A percentile compares a stretch with the other conserved stretches of the same genome.
Conservation (phyloP, 2,329 filamentous ascomycete genomes). For the Aspergillus clavatus region DNA sequence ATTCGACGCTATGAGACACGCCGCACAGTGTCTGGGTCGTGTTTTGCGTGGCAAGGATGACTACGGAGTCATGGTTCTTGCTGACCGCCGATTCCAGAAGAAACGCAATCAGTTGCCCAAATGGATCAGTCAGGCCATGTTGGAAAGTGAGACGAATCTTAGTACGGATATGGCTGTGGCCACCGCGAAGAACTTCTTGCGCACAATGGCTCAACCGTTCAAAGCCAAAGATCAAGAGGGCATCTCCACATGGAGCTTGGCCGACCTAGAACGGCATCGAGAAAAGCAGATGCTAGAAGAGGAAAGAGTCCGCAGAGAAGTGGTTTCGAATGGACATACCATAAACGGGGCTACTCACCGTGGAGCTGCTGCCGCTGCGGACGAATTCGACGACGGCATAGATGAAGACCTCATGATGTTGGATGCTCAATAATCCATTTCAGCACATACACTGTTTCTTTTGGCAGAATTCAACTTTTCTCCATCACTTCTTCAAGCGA, state of each 20-base stretch:
- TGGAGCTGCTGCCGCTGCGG: slow-evolving; percentile 20
- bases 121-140: slow-evolving; percentile 88
- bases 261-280: slow-evolving; percentile 67
- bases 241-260: slow-evolving; percentile 83
- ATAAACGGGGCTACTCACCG: slow-evolving; percentile 21
- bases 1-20: slow-evolving; percentile 99
- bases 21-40: slow-evolving; percentile 90
- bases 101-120: slow-evolving; percentile 87
- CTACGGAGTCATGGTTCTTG: slow-evolving; percentile 99
- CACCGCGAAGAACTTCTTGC: slow-evolving; percentile 80
- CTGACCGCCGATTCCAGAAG: slow-evolving; percentile 88
- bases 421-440: slow-evolving; percentile 28
- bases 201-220: slow-evolving; percentile 89
- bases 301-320: slow-evolving; percentile 60
- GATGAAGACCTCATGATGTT: slow-evolving; percentile 42
- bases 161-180: slow-evolving; percentile 94
- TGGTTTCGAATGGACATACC: slow-evolving; percentile 23
- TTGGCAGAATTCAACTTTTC: slow-evolving; percentile 3
- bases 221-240: slow-evolving; percentile 78
- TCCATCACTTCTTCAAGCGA: slow-evolving; percentile 3
- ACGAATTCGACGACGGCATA: slow-evolving; percentile 41
- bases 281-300: slow-evolving; percentile 66
- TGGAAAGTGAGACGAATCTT: slow-evolving; percentile 80
- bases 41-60: slow-evolving; percentile 95
- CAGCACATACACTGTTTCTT: slow-evolving; percentile 2